These are phyloP conservation scores for Leccinum fallax DNA, from an alignment of 1,284 basidiomycete genomes.

Conservation along the genomic window DNA sequence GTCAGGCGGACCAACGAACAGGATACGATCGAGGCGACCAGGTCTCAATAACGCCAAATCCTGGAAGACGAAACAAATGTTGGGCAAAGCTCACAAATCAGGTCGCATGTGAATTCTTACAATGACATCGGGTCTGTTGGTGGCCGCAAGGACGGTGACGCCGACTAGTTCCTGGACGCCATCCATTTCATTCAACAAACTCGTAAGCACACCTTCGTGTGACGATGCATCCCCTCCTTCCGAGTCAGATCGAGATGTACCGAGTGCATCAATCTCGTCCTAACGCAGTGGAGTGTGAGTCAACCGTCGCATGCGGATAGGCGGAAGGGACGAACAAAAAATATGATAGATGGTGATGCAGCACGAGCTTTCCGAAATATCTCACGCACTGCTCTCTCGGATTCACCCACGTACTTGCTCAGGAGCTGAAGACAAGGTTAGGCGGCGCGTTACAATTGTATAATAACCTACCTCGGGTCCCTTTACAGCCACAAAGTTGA, in stretches of 20 bases:
- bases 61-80: constrained; percentile 42
- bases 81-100: constrained; percentile 3
- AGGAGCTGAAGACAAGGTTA: constrained; percentile 60
- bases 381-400: constrained; percentile 92
- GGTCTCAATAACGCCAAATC: constrained; percentile 95
- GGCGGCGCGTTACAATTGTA: neutral
- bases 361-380: constrained; percentile 95
- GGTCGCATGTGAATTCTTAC: constrained; percentile 47
- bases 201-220: constrained; percentile 91
- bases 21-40: constrained; percentile 91
- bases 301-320: neutral
- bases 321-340: constrained; percentile 71
- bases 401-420: constrained; percentile 98
- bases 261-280: constrained; percentile 98
- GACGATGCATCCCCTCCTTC: constrained; percentile 50
- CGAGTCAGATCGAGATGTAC: constrained; percentile 73
- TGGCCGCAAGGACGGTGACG: constrained; percentile 94
- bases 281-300: constrained; percentile 34
- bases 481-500: constrained; percentile 98
- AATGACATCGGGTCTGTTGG: constrained; percentile 92
- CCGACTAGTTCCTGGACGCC: constrained; percentile 93
- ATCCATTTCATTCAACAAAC: constrained; percentile 97
- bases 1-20: constrained; percentile 95
- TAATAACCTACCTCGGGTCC: constrained; percentile 79
- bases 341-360: constrained; percentile 92